phyloP scores from a whole-genome alignment of 2,329 filamentous ascomycete genomes.

The Xylariales sp. region DNA sequence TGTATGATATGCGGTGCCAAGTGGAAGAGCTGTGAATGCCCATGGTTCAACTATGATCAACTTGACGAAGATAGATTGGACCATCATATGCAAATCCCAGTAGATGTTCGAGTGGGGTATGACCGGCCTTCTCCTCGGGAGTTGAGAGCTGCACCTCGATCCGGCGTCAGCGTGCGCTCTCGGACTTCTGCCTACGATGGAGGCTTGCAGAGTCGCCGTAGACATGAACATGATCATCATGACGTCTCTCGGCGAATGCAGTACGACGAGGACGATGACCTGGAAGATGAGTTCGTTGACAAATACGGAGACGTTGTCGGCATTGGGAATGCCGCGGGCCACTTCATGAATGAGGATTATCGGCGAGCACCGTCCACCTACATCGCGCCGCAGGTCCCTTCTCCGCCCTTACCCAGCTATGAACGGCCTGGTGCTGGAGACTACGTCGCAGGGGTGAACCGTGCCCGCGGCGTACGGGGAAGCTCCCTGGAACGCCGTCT shows the following conservation, averaged over 20 bases:
- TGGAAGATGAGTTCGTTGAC: conserved; percentile 33
- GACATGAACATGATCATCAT: conserved; percentile 44
- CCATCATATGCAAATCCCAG: conserved; percentile 48
- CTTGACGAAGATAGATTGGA: conserved; percentile 50
- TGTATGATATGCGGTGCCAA: conserved; percentile 80
- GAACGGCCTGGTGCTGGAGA: conserved; percentile 31
- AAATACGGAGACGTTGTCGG: conserved; percentile 33
- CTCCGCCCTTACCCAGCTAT: conserved; percentile 23
- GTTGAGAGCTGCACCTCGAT: conserved; percentile 19
- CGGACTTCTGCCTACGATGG: conserved; percentile 39
- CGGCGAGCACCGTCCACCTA: conserved; percentile 32
- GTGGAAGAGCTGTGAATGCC: conserved; percentile 82
- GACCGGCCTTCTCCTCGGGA: conserved; percentile 24
- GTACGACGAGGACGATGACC: conserved; percentile 32
- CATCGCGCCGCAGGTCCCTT: conserved; percentile 28
- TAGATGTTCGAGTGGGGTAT: conserved; percentile 27
- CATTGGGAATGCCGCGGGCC: conserved; percentile 47
- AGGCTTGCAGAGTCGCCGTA: conserved; percentile 37
- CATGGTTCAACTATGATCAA: conserved; percentile 67
- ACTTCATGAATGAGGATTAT: conserved; percentile 61
- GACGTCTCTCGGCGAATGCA: conserved; percentile 32
- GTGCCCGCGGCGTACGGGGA: conserved; percentile 35
- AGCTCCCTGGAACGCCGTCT: conserved; percentile 45
- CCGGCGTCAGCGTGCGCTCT: conserved; percentile 13
- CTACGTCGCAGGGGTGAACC: conserved; percentile 40